These are phyloP conservation scores for Boeremia lycopersici DNA, from an alignment of 2,329 filamentous ascomycete genomes.

Conservation along the genomic window DNA sequence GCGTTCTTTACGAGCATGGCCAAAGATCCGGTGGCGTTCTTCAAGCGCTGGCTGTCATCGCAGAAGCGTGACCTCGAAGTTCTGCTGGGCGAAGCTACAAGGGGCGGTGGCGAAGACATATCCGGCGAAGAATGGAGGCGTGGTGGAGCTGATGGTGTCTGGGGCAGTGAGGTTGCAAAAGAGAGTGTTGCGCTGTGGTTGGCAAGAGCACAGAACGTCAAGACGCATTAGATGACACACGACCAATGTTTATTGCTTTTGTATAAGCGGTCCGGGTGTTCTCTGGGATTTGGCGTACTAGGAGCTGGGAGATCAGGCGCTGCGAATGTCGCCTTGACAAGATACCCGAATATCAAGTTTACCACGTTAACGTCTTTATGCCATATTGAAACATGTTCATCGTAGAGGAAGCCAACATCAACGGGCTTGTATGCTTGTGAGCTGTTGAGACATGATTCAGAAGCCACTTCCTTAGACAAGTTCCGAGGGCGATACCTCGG, in stretches of 20 bases:
- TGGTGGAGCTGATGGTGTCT: constrained; percentile 65
- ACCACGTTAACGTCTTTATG: background rate
- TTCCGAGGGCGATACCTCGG: background rate
- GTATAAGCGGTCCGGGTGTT: constrained; percentile 3
- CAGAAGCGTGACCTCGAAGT: constrained; percentile 91
- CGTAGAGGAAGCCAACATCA: too few species aligned
- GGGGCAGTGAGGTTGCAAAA: constrained; percentile 65
- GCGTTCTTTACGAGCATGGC: constrained; percentile 81
- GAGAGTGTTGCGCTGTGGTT: constrained; percentile 68
- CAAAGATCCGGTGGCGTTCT: constrained; percentile 81
- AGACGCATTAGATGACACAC: constrained; percentile 30
- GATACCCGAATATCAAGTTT: constrained; percentile 17
- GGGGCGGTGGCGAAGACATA: constrained; percentile 58
- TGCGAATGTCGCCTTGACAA: constrained; percentile 10
- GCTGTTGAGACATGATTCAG: too few species aligned
- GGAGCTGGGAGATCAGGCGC: constrained; percentile 18
- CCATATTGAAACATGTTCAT: too few species aligned
- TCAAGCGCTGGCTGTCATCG: constrained; percentile 85
- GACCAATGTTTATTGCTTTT: background rate
- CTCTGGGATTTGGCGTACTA: constrained; percentile 12
- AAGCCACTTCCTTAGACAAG: too few species aligned
- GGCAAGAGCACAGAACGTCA: constrained; percentile 46
- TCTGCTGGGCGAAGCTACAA: constrained; percentile 79
- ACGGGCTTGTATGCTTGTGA: too few species aligned
- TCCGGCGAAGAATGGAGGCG: constrained; percentile 73